Evolutionary conservation across 139 green algal species (phyloP), one percentile per base, ranked within the genome.

Genomic region (Ostreobium quekettii): DNA sequence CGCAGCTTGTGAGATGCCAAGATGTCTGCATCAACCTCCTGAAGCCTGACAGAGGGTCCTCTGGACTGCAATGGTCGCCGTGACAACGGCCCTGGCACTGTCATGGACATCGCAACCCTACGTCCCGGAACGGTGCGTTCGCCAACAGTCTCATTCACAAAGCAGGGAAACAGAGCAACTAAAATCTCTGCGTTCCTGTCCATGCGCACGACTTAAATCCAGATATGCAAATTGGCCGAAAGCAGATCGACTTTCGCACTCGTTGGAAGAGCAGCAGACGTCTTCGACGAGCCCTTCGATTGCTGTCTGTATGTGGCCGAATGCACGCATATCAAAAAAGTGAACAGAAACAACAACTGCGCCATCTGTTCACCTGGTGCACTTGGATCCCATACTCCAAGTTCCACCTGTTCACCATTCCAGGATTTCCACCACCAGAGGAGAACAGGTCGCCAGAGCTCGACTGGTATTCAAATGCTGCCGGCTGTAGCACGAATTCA

Each of bases 401-500:
- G 24, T 66, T 30, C 24, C 42, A n/a, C 47, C 32, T 31, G 30
- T 39, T 26, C 15, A 66, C 29, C 7, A 39, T 19, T 66, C 59
- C 59, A 15, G n/a, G 5, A n/a, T 6, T 5, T 22, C 29, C 32
- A 7, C 28, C 24, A 37, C 59, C 32, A 33, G 59, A 39, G 7
- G 26, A 47, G 24, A 66, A 66, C 4, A 66, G 59, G 24, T 38
- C 6, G 4, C 59, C 59, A n/a, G 59, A 39, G 7, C n/a, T 47
- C 5, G 59, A 6, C 30, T 66, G 59, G 5, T 19, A 66, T n/a
- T 66, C 59, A 19, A 66, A 66, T 5, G 26, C 28, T n/a, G 24
- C 19, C 6, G 59, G 59, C 6, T 26, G 7, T 33, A 37, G 59
- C n/a, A 47, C 26, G 24, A 32, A 39, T n/a, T 5, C 28, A 32